Conservation (phyloP, 352 stramenopile genomes). For the Phytophthora melonis region DNA sequence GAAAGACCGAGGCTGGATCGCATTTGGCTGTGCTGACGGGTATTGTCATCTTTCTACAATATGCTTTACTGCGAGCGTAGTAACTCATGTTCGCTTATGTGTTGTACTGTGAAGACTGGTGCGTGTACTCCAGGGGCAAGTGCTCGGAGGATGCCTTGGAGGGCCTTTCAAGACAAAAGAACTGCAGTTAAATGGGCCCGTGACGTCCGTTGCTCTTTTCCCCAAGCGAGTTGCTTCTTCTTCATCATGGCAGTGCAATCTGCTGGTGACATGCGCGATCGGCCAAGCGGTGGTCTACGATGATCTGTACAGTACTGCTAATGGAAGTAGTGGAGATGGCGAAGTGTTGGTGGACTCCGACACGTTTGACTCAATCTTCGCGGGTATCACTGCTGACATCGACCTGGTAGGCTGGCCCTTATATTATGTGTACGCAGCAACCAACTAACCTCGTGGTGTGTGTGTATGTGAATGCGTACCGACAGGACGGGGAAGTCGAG, state of each 20-base stretch:
- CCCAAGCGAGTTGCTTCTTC: constrained; percentile 13
- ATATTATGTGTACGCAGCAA: not conserved
- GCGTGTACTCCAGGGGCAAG: constrained; percentile 55
- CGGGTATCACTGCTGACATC: constrained; percentile 57
- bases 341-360: constrained; percentile 57
- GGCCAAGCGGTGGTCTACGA: constrained; percentile 65
- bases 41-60: constrained; percentile 18
- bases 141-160: constrained; percentile 40
- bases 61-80: not conserved
- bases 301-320: constrained; percentile 49
- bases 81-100: constrained; percentile 2
- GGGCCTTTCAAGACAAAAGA: constrained; percentile 64
- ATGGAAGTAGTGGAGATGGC: constrained; percentile 16
- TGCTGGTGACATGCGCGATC: constrained; percentile 74
- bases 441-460: not conserved
- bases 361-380: constrained; percentile 75
- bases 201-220: constrained; percentile 74
- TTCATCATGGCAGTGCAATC: constrained; percentile 46
- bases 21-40: constrained; percentile 79
- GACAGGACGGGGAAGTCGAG: constrained; percentile 67
- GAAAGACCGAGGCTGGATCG: constrained; percentile 52
- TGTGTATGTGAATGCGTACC: not conserved
- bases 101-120: constrained; percentile 44
- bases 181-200: constrained; percentile 63
- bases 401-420: constrained; percentile 54